Evolutionary conservation across 805 yeast species (phyloP).

Genomic region (Kodamaea laetipori): DNA sequence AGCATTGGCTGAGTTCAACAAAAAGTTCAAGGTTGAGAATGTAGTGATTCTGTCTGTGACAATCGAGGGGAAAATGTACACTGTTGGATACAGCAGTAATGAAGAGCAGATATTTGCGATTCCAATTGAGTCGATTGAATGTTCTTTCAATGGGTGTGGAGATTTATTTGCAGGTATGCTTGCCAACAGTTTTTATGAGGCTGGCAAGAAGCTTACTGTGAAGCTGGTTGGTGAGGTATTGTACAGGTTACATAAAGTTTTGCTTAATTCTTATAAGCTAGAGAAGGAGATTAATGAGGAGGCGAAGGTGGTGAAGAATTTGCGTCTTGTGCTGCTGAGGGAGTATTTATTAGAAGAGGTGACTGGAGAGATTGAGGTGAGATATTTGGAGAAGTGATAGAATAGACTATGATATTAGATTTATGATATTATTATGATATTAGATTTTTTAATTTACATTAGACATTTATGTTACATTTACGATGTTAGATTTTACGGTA

Average conservation of each 20-base stretch:
- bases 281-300: constrained; percentile 20
- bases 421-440: neutral
- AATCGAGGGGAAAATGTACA: constrained; percentile 37
- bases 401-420: neutral
- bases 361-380: constrained; percentile 11
- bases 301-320: constrained; percentile 34
- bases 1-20: constrained; percentile 46
- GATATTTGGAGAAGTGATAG: neutral
- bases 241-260: constrained; percentile 29
- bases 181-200: constrained; percentile 46
- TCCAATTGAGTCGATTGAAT: constrained; percentile 52
- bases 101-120: constrained; percentile 30
- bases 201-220: constrained; percentile 22
- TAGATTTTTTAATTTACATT: no score
- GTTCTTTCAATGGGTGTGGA: constrained; percentile 73
- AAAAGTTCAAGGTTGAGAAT: constrained; percentile 47
- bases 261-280: constrained; percentile 29
- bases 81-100: constrained; percentile 37
- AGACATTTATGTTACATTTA: no score
- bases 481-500: no score
- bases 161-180: constrained; percentile 68
- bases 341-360: constrained; percentile 23
- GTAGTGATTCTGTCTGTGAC: constrained; percentile 62
- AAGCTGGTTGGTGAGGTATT: constrained; percentile 29
- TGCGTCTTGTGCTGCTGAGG: constrained; percentile 40